Evolutionary conservation across 148 eudicot species (phyloP).

Genomic region (Diospyros kaki): DNA sequence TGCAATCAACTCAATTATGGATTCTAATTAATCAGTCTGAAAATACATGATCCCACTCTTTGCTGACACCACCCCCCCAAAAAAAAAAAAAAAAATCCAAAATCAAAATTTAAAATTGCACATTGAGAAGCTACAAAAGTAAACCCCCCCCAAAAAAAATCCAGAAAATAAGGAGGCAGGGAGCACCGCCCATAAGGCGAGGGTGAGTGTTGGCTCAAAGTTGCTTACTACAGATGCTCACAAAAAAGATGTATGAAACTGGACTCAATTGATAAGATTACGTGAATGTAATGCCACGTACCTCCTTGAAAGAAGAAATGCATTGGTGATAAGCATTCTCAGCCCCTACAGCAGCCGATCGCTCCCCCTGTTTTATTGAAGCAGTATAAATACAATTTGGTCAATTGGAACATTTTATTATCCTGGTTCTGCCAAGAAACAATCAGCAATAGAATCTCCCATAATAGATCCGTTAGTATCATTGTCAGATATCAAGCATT

Average conservation of each 20-base stretch:
- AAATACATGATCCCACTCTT: too few species aligned
- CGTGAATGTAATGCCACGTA: constrained; percentile 18
- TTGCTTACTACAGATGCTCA: too few species aligned
- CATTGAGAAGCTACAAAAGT: too few species aligned
- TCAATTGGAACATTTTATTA: not conserved
- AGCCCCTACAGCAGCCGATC: constrained; percentile 29
- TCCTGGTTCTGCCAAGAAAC: not conserved
- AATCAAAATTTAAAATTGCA: too few species aligned
- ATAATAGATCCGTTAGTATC: not conserved
- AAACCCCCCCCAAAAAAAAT: too few species aligned
- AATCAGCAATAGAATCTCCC: not conserved
- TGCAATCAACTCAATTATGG: too few species aligned
- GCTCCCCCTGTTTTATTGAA: constrained; percentile 31
- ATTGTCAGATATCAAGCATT: not conserved
- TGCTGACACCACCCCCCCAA: too few species aligned
- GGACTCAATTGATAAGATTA: not conserved
- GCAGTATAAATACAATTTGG: not conserved
- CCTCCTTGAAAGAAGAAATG: constrained; percentile 67
- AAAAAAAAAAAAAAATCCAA: too few species aligned
- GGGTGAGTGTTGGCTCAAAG: too few species aligned
- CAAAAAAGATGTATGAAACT: not conserved
- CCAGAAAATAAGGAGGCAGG: too few species aligned
- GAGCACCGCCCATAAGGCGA: too few species aligned
- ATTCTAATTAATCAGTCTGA: too few species aligned
- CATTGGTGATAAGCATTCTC: constrained; percentile 55